Evolutionary conservation across 2,329 filamentous ascomycete genomes (phyloP).

Genomic region (Fusarium tupiense): DNA sequence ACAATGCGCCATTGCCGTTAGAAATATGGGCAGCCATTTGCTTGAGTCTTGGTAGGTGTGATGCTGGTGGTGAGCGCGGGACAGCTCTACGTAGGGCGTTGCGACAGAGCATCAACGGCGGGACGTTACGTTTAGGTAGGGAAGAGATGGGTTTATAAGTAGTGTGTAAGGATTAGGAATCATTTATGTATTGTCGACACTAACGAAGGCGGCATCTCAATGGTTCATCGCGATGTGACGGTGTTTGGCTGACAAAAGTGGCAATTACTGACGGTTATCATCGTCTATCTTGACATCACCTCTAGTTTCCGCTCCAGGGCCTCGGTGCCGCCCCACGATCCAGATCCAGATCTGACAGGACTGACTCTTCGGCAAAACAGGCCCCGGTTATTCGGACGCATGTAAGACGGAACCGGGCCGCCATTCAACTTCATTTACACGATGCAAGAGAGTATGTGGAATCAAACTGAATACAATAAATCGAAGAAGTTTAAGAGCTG

Average conservation of each 20-base stretch:
- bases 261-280: slow-evolving; percentile 23
- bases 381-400: slow-evolving; percentile 21
- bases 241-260: slow-evolving; percentile 35
- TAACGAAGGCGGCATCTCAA: not conserved
- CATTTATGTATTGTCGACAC: not conserved
- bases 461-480: not conserved
- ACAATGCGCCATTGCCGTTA: slow-evolving; percentile 44
- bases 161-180: slow-evolving; percentile 18
- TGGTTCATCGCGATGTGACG: slow-evolving; percentile 2
- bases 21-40: slow-evolving; percentile 49
- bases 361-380: not conserved
- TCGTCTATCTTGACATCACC: slow-evolving; percentile 38
- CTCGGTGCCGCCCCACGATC: slow-evolving; percentile 19
- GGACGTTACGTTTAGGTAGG: slow-evolving; percentile 2
- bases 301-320: slow-evolving; percentile 11
- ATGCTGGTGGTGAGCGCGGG: slow-evolving; percentile 39
- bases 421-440: not conserved
- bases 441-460: not conserved
- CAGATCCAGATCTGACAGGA: not conserved
- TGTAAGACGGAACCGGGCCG: slow-evolving; percentile 28
- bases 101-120: slow-evolving; percentile 49
- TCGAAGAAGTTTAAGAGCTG: not conserved
- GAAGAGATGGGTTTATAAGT: not conserved
- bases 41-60: slow-evolving; percentile 35
- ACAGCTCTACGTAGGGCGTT: slow-evolving; percentile 46